phyloP scores from a whole-genome alignment of 225 moss, liverwort and hornwort species.

The Polytrichum commune region DNA sequence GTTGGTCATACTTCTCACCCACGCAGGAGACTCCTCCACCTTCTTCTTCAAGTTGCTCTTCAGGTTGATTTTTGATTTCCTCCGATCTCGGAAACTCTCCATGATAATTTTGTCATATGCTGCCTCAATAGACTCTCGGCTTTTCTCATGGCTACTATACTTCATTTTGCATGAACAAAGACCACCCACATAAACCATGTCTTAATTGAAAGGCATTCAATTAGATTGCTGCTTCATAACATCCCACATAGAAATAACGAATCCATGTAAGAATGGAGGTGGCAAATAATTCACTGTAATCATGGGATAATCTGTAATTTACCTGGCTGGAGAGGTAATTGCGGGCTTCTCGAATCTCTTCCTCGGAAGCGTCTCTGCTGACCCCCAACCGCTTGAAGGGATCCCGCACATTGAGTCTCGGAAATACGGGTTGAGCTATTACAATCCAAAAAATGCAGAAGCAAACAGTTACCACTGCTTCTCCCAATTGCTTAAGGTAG shows the following conservation, averaged over 20 bases:
- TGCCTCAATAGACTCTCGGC: conserved; percentile 80
- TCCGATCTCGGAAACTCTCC: conserved; percentile 86
- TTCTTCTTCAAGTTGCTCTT: conserved; percentile 85
- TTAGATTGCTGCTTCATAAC: too few species aligned
- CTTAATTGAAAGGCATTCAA: not conserved
- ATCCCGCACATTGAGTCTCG: conserved; percentile 72
- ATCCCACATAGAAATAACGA: too few species aligned
- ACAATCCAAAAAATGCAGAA: not conserved
- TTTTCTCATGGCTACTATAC: conserved; percentile 72
- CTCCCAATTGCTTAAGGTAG: not conserved
- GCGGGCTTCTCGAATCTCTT: conserved; percentile 82
- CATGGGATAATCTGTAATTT: not conserved
- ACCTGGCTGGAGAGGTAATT: conserved; percentile 62
- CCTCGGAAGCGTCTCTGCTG: conserved; percentile 69
- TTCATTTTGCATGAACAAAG: conserved; percentile 7
- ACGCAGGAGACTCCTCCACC: conserved; percentile 76
- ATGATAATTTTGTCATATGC: conserved; percentile 96
- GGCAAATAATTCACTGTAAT: too few species aligned
- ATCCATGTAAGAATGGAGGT: too few species aligned
- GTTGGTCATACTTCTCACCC: conserved; percentile 58
- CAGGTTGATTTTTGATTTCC: conserved; percentile 72
- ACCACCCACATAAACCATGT: not conserved
- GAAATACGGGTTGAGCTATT: conserved; percentile 49
- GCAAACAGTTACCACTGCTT: not conserved
- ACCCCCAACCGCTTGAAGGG: conserved; percentile 82